Evolutionary conservation across 352 stramenopile species (phyloP).

Genomic region (Phytophthora vignae): DNA sequence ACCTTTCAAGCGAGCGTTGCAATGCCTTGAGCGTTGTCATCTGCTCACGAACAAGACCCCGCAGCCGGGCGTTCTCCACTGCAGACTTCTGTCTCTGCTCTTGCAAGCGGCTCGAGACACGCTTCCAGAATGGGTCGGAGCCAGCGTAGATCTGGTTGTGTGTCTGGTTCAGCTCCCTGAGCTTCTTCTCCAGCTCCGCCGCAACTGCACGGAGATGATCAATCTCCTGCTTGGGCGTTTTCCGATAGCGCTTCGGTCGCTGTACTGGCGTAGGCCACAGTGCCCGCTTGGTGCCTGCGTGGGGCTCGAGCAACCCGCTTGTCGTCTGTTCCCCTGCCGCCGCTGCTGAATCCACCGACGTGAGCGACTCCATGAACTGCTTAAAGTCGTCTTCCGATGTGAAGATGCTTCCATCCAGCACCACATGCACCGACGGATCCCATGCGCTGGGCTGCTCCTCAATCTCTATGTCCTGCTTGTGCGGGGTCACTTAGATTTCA

Average conservation of each 20-base stretch:
- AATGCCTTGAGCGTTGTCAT: constrained; percentile 36
- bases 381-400: constrained; percentile 19
- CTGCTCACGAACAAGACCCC: constrained; percentile 48
- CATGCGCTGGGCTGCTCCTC: constrained; percentile 11
- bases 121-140: constrained; percentile 51
- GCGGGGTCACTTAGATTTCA: neutral
- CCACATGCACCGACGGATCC: constrained; percentile 11
- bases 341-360: neutral
- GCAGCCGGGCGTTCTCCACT: constrained; percentile 55
- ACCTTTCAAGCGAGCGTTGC: constrained; percentile 36
- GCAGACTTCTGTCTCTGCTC: constrained; percentile 48
- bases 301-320: neutral
- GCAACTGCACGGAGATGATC: constrained; percentile 48
- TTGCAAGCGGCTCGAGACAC: constrained; percentile 46
- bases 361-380: constrained; percentile 22
- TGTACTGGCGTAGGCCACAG: neutral
- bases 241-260: constrained; percentile 37
- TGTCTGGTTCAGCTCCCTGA: constrained; percentile 40
- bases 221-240: constrained; percentile 56
- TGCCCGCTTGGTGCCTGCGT: constrained; percentile 10
- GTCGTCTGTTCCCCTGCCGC: neutral
- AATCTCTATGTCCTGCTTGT: constrained; percentile 12
- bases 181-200: constrained; percentile 47
- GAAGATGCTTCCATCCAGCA: constrained; percentile 19
- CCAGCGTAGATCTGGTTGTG: constrained; percentile 32